A percentile compares a stretch with the other conserved stretches of the same genome.
These are phyloP conservation scores for Lachancea waltii DNA, from an alignment of 805 yeast genomes.

Conservation along the genomic window DNA sequence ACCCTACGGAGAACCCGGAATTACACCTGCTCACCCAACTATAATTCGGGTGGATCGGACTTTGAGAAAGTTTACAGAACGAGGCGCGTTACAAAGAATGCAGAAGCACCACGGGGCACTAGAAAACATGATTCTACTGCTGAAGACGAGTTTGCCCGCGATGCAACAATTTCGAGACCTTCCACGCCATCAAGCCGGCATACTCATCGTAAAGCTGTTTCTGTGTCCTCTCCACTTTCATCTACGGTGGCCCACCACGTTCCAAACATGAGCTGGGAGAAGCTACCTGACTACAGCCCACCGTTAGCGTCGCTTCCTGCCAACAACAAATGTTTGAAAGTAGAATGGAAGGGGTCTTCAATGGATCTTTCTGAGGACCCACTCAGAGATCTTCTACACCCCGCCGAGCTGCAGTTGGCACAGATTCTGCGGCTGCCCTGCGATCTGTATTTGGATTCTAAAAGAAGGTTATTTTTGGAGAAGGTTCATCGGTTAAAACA, in stretches of 20 bases:
- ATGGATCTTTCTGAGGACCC: conserved; percentile 86
- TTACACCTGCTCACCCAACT: conserved; percentile 5
- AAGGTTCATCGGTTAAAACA: conserved; percentile 69
- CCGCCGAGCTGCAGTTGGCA: conserved; percentile 84
- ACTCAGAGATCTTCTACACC: conserved; percentile 65
- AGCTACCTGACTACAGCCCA: conserved; percentile 82
- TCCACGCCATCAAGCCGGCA: conserved; percentile 22
- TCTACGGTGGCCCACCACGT: conserved; percentile 31
- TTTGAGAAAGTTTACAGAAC: conserved; percentile 19
- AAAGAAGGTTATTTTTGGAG: conserved; percentile 80
- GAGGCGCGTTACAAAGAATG: conserved; percentile 13
- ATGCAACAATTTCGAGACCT: conserved; percentile 13
- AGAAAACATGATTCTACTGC: conserved; percentile 6
- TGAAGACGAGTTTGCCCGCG: conserved; percentile 9
- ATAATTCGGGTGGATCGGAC: conserved; percentile 11
- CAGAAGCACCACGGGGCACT: neutral
- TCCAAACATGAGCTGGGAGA: conserved; percentile 55
- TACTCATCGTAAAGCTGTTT: conserved; percentile 19
- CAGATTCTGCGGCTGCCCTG: conserved; percentile 86
- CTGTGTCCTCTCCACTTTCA: conserved; percentile 31
- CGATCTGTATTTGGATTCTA: conserved; percentile 72
- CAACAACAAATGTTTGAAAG: conserved; percentile 62
- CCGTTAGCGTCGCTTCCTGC: conserved; percentile 53
- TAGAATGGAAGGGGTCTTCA: conserved; percentile 98
- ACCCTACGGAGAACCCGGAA: conserved; percentile 5